A percentile compares a stretch with the other conserved stretches of the same genome.
Conservation (phyloP, 1,284 basidiomycete species). For the Microbotryum intermedium region DNA sequence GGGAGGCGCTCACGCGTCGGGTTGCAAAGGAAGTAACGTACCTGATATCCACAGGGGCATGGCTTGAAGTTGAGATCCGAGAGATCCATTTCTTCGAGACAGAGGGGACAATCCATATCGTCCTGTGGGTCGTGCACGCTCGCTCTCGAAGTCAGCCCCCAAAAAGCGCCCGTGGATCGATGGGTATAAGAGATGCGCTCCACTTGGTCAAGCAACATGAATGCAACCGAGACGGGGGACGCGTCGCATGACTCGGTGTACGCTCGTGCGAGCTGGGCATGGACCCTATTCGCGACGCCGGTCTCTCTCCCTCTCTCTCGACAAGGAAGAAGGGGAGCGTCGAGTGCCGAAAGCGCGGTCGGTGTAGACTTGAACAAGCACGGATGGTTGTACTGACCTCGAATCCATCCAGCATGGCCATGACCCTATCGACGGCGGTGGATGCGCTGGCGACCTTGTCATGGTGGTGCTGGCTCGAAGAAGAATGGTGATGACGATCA, state of each 20-base stretch:
- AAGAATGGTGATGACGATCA: background rate
- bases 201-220: background rate
- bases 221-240: background rate
- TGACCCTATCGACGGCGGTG: conserved; percentile 25
- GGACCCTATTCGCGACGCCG: too few relatives aligned
- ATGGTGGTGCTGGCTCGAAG: background rate
- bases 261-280: background rate
- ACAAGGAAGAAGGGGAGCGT: background rate
- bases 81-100: conserved; percentile 97
- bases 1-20: too few relatives aligned
- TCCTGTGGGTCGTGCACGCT: conserved; percentile 48
- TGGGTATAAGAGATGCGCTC: background rate
- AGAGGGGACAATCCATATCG: conserved; percentile 95
- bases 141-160: background rate
- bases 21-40: conserved; percentile 40
- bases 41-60: conserved; percentile 97
- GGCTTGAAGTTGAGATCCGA: conserved; percentile 99
- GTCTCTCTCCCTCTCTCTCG: too few relatives aligned
- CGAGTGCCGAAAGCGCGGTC: background rate
- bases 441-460: conserved; percentile 13
- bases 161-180: background rate
- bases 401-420: conserved; percentile 27
- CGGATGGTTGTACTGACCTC: conserved; percentile 13
- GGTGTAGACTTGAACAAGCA: background rate
- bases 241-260: background rate